A percentile compares a stretch with the other conserved stretches of the same genome.
Conservation (phyloP, 305 asterid genomes). For the Solanum hybrid region DNA sequence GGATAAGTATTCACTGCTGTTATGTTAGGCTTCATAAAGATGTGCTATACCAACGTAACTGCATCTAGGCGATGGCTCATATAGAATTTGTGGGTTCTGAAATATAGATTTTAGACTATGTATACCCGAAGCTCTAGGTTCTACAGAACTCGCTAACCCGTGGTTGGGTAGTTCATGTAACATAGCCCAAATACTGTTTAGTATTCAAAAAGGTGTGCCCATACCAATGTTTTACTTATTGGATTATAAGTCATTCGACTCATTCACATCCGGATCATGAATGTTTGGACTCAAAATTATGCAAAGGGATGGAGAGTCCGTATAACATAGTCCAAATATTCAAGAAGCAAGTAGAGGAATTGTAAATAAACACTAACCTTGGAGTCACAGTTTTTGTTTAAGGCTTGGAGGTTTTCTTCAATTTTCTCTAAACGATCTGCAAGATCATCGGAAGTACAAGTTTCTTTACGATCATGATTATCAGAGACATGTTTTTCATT, state of each 20-base stretch:
- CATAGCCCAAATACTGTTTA: background rate
- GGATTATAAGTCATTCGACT: background rate
- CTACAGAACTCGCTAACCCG: background rate
- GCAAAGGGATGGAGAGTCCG: background rate
- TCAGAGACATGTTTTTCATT: conserved; percentile 7
- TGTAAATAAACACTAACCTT: conserved; percentile 29
- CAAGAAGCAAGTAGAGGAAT: background rate
- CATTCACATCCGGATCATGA: background rate
- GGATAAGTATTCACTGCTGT: background rate
- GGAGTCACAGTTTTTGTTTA: conserved; percentile 40
- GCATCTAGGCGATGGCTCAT: background rate
- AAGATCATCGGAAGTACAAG: conserved; percentile 16
- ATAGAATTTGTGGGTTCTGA: background rate
- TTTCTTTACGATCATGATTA: conserved; percentile 12
- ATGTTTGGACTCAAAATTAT: background rate
- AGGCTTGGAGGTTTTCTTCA: conserved; percentile 19
- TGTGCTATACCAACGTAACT: background rate
- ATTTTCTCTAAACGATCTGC: conserved; percentile 13
- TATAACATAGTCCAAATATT: background rate
- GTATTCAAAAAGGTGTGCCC: background rate
- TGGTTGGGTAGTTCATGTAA: background rate
- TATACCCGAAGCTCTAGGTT: background rate
- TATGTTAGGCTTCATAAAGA: background rate
- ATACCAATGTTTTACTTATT: background rate
- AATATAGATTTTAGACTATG: background rate